Evolutionary conservation across 2,329 filamentous ascomycete genomes (phyloP), one percentile per base, ranked within the genome.

Genomic region (Ophiocordyceps sinensis): DNA sequence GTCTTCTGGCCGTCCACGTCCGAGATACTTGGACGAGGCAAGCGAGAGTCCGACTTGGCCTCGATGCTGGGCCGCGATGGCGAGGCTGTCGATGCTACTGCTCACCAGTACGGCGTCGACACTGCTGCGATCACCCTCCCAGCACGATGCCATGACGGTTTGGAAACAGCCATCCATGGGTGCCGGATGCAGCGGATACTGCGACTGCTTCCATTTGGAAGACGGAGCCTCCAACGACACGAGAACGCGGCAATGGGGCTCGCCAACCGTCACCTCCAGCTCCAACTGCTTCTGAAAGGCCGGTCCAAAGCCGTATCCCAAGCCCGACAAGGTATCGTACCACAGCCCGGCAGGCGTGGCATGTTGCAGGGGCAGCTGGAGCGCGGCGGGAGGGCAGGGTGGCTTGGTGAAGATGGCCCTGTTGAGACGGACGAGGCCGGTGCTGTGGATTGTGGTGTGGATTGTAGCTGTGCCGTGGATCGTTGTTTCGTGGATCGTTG

Each of bases 251-350:
- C 28, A 11, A 2, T 10, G 3, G 10, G 10, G 10, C 13, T 14
- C 21, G 11, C 41, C 41, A 5, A 36, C 35, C 15, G 10, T 5
- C 11, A 36, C 36, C 5, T 26, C 31, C 21, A 39, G 32, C 8
- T 43, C 39, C 9, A 35, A 26, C 61, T 62, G 8, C 50, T 44
- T 2, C 41, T 41, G 40, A 52, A 58, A 29, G 28, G 39, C 2
- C 46, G 43, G 4, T 48, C 42, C 42, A 17, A 41, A 43, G 13
- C 28, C 29, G 29, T 37, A n/a, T 5, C 39, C 42, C 2, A 41
- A 12, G n/a, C 35, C 37, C 8, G 30, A 38, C 41, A 46, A 38
- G 7, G 15, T 7, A 2, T 36, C 28, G 32, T 46, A 46, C 40
- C 38, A 45, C 4, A 28, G 28, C 28, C 14, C 3, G 5, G 28